Evolutionary conservation across 768 basidiomycete genomes (phyloP).

Genomic region (Clathrus columnatus): DNA sequence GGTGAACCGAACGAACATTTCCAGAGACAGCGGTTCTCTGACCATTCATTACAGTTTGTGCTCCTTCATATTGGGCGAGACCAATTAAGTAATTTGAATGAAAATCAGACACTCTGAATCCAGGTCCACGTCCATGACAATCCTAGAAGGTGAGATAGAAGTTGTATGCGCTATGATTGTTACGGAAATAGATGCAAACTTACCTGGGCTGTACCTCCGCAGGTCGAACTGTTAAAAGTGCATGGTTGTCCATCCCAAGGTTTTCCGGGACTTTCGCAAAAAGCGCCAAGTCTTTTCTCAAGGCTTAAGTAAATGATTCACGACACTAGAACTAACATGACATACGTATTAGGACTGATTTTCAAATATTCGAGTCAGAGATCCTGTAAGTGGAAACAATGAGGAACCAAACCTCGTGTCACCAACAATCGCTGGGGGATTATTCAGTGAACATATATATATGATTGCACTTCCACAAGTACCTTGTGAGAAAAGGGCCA

Average conservation of each 20-base stretch:
- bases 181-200: no score
- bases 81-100: conserved; percentile 70
- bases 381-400: background rate
- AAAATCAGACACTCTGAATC: conserved; percentile 67
- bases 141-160: background rate
- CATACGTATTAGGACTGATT: conserved; percentile 63
- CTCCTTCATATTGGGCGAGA: conserved; percentile 58
- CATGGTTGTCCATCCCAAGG: conserved; percentile 58
- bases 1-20: conserved; percentile 60
- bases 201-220: conserved; percentile 31
- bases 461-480: conserved; percentile 8
- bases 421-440: conserved; percentile 59
- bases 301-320: no score
- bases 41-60: conserved; percentile 54
- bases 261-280: conserved; percentile 70
- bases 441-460: conserved; percentile 4
- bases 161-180: no score
- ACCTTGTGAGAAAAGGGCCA: conserved; percentile 74
- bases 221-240: conserved; percentile 65
- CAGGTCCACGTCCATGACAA: conserved; percentile 45
- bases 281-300: conserved; percentile 62
- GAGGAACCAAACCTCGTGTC: conserved; percentile 36
- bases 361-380: background rate
- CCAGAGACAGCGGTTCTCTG: conserved; percentile 43
- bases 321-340: conserved; percentile 11